Percentiles rank a stretch among this genome's conserved stretches.
These are phyloP conservation scores for Hericium coralloides DNA, from an alignment of 768 basidiomycete species.

Conservation along the genomic window DNA sequence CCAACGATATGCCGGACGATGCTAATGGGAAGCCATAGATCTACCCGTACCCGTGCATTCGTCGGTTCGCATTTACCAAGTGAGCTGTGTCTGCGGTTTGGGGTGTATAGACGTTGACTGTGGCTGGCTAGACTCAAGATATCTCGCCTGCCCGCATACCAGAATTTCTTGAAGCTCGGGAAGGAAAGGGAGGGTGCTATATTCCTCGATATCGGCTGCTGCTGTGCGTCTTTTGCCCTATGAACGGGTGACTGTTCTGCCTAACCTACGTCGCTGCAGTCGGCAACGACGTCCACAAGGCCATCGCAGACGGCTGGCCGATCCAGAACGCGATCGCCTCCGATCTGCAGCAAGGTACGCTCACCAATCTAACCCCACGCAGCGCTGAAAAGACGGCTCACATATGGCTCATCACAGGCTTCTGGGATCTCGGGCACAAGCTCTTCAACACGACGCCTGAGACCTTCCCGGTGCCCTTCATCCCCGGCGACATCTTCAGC, in stretches of 20 bases:
- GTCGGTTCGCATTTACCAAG: constrained; percentile 3
- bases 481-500: constrained; percentile 48
- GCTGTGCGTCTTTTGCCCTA: neutral
- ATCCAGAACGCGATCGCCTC: constrained; percentile 27
- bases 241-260: too few relatives aligned
- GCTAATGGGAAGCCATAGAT: neutral
- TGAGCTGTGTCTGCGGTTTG: neutral
- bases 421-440: constrained; percentile 53
- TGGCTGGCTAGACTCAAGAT: neutral
- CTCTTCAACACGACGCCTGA: constrained; percentile 44
- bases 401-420: constrained; percentile 25
- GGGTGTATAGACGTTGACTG: neutral
- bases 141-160: neutral
- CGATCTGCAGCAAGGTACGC: constrained; percentile 29
- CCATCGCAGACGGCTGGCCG: constrained; percentile 32
- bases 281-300: constrained; percentile 15
- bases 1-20: neutral
- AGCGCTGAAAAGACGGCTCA: neutral
- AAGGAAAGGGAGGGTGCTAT: constrained; percentile 25
- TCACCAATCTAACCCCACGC: neutral
- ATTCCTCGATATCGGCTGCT: neutral
- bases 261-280: neutral
- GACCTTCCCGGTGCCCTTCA: constrained; percentile 43
- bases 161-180: neutral
- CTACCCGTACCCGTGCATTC: constrained; percentile 13